Evolutionary conservation across 2,329 filamentous ascomycete species (phyloP).

Genomic region (Colletotrichum sublineola): DNA sequence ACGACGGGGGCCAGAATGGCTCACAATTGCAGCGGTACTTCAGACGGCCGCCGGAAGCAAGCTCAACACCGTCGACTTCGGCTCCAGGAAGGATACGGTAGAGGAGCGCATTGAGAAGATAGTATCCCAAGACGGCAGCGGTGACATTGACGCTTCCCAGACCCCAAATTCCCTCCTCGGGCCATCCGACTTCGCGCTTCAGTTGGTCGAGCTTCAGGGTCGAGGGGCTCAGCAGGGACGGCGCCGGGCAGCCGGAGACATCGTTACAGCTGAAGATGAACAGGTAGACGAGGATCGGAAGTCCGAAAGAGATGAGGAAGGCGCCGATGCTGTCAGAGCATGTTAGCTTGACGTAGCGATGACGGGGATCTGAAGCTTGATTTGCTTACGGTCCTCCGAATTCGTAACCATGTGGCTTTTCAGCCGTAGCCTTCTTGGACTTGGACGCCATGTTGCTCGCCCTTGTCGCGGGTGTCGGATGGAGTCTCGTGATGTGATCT

Average conservation of each 20-base stretch:
- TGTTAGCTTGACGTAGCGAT: neutral
- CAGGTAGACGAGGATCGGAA: conserved; percentile 83
- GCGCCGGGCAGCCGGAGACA: conserved; percentile 88
- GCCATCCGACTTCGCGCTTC: conserved; percentile 87
- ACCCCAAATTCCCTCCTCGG: conserved; percentile 75
- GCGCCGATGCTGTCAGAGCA: conserved; percentile 72
- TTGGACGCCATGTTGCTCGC: conserved; percentile 50
- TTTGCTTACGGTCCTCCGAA: conserved; percentile 64
- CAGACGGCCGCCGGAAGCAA: conserved; percentile 79
- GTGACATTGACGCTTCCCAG: conserved; percentile 78
- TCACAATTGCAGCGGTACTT: conserved; percentile 86
- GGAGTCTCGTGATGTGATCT: neutral
- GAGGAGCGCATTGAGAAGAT: conserved; percentile 79
- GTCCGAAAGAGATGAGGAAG: conserved; percentile 80
- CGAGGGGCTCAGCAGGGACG: conserved; percentile 80
- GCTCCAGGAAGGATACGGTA: conserved; percentile 82
- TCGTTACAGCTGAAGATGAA: conserved; percentile 93
- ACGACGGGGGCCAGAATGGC: conserved; percentile 33
- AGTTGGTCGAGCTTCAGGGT: conserved; percentile 79
- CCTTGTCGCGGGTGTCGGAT: neutral
- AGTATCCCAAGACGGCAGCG: conserved; percentile 81
- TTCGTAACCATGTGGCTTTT: conserved; percentile 61
- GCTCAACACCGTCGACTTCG: conserved; percentile 76
- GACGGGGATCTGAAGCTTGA: rapidly evolving
- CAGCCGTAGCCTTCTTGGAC: conserved; percentile 46